Base-by-base conservation (phyloP, 2,329 filamentous ascomycete species). In the Ploettnerulaceae sp. region DNA sequence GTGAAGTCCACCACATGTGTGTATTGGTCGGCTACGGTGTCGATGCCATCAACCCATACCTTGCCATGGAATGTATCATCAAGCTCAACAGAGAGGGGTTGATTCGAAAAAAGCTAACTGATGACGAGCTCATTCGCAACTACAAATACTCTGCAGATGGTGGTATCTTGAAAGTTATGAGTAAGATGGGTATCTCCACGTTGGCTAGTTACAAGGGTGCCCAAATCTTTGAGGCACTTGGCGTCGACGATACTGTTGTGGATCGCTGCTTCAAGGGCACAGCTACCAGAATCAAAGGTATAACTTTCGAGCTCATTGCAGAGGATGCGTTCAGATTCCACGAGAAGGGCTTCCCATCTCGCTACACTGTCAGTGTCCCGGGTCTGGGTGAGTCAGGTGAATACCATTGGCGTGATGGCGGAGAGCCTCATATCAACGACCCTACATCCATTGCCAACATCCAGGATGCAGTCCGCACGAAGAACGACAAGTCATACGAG, bases 131-230 rank as follows among this genome's bases (percentile, higher is more conserved):
- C 47, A 90, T 96, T 57, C 82, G 84, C 61, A 97, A 97, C 73
- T 97, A 96, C 77, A 95, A 94, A 72, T 87, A 94, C 68, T 96
- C 91, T 53, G 91, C 87, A 61, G 90, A 96, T 58, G 91, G 91
- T 63, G 91, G 91, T 71, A 95, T 97, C 55, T 75, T 97, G 55
- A 97, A 97, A 70, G 91, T 97, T 66, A 97, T 97, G 91, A 93
- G 86, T 67, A 97, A 97, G 76, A 97, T 97, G 91, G 91, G 91
- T 72, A 97, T 97, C 55, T 96, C 91, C 5, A 97, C 91, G 24
- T 75, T 97, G 35, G 89, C 91, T 63, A 91, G 86, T 57, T 97
- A 97, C 75, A 97, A 97, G 75, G 91, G 91, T 64, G 91, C 91
- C 46, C 91, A 97, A 72, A 97, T 97, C 55, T 97, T 96, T 59